Evolutionary conservation across 768 basidiomycete species (phyloP), one percentile per base, ranked within the genome.

Genomic region (Boletus eberwhitei): DNA sequence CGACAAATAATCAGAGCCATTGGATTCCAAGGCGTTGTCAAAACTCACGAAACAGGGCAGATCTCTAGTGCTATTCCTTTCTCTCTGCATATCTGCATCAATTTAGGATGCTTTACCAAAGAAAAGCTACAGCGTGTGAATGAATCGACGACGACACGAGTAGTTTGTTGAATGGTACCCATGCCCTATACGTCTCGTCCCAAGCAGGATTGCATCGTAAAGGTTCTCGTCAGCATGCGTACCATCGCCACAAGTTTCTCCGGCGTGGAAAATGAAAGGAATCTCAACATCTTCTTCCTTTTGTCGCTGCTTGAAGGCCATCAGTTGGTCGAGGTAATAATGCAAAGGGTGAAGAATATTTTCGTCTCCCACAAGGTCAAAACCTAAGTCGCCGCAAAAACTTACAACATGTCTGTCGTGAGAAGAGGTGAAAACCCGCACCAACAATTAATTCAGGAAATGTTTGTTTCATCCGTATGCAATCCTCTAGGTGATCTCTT

Each of bases 361-460:
- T 63, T 91, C 88, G 44, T 85, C 76, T 5, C 88, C 88, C n/a
- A 90, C 88, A 19, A 91, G 77, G 71, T 91, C 89, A 60, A 90
- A 92, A 3, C 87, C 88, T 87, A 53, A 4, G 21, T n/a, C 11
- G 19, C 44, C 53, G 17, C 43, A 38, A 35, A 26, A 21, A 5
- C 29, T 44, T 24, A 12, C 47, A 51, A 44, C 38, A 31, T 58
- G 22, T 35, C n/a, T 32, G 8, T 19, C 24, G 3, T 2, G 22
- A 26, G 31, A n/a, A 35, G 16, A 29, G 16, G 7, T 34, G 39
- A 42, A 32, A n/a, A 48, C 16, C 39, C 73, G 21, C 26, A 82
- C 87, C 88, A 40, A 81, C 80, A 43, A 91, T 85, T 34, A 88
- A 69, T 59, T 88, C 78, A 21, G 88, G 88, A 63, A 88, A 90